Evolutionary conservation across 2,329 filamentous ascomycete genomes (phyloP).

Genomic region (Mariannaea sp.): DNA sequence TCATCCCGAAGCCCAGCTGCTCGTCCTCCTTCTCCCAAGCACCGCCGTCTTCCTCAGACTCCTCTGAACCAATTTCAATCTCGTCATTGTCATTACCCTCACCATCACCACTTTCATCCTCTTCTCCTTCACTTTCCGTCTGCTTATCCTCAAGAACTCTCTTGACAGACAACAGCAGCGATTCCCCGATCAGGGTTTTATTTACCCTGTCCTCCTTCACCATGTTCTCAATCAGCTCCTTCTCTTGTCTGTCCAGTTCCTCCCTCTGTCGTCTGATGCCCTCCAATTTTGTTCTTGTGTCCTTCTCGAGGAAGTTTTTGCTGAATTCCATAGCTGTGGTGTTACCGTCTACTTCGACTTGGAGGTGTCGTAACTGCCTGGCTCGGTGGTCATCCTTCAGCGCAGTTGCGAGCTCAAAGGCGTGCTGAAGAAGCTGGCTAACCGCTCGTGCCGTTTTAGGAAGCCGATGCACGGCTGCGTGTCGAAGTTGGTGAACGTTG

Average conservation of each 20-base stretch:
- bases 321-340: slow-evolving; percentile 1
- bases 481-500: slow-evolving; percentile 2
- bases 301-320: slow-evolving; percentile 5
- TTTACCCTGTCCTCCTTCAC: neutral
- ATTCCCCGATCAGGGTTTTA: neutral
- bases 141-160: neutral
- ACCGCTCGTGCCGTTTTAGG: slow-evolving; percentile 2
- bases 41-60: neutral
- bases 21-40: neutral
- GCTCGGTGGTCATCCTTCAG: neutral
- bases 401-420: neutral
- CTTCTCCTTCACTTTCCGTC: neutral
- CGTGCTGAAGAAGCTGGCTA: slow-evolving; percentile 2
- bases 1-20: neutral
- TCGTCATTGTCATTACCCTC: neutral
- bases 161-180: neutral
- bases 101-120: neutral
- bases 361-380: neutral
- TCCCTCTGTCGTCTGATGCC: slow-evolving; percentile 1
- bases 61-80: neutral
- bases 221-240: slow-evolving; percentile 3
- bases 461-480: slow-evolving; percentile 4
- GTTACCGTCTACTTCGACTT: neutral
- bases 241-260: slow-evolving; percentile 3
- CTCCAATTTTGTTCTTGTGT: neutral